Base-by-base conservation (phyloP, 129 eudicot species). In the Solidago caesia region DNA sequence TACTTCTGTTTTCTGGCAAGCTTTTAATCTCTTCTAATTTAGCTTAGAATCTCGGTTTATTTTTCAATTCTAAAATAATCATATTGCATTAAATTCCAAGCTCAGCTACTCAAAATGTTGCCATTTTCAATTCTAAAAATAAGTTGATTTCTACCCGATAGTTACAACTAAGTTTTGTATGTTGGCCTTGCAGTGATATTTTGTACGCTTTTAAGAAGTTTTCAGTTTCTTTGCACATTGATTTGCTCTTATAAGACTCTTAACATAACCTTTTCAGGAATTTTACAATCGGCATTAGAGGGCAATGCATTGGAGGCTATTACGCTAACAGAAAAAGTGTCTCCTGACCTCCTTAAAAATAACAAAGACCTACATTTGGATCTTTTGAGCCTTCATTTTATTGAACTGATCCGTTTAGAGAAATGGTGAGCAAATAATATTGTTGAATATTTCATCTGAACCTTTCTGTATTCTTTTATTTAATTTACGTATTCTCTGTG, bases 341-440 rank as follows among this genome's bases (percentile, higher is more conserved):
- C 97, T 12, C 91, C 96, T 39, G 88, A 83, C 53, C 71, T 94
- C 67, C 82, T 94, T 43, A 86, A 88, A 76, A 82, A 81, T 27
- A 85, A 88, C 76, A 78, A 85, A 80, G 96, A 90, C 83, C 58
- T 94, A 76, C 92, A 80, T 78, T 94, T 94, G 77, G 93, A 90
- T 82, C 96, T 94, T 46, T 79, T 94, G 87, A 83, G 92, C 82
- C 98, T 94, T 83, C 98, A 88, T 71, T 94, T 86, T 82, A 91
- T 87, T 68, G 85, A 87, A 85, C 92, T 94, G 62, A 87, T 94
- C 64, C 82, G 91, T 73, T 88, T 87, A 58, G 82, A 87, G 57
- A 86, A 87, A 82, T 75, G 87, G 98, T 90, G 79, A 86, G 96
- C 55, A 64, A 15, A 21, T 68, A 53, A 16, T 43, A 8, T 6